Conservation (phyloP, 2,329 filamentous ascomycete genomes). For the Pseudogymnoascus sp. region DNA sequence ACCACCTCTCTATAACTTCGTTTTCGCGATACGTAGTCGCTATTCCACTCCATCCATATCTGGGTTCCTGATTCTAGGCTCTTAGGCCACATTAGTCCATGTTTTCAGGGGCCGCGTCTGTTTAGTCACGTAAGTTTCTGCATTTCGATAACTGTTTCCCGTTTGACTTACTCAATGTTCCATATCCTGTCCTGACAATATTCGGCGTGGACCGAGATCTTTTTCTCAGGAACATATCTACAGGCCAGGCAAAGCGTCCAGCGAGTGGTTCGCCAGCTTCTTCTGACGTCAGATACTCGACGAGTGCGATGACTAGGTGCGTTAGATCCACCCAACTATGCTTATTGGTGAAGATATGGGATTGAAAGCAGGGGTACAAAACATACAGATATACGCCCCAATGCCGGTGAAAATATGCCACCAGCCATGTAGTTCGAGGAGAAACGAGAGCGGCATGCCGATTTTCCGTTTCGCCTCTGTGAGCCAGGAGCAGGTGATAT, state of each 20-base stretch:
- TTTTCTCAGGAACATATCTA: constrained; percentile 10
- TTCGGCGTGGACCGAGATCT: background rate
- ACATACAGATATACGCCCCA: constrained; percentile 35
- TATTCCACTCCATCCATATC: background rate
- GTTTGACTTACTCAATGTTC: background rate
- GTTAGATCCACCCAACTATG: constrained; percentile 12
- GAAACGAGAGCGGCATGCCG: constrained; percentile 47
- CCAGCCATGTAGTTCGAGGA: constrained; percentile 55
- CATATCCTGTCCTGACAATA: background rate
- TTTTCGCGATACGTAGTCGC: background rate
- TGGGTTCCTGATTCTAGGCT: background rate
- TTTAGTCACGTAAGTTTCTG: background rate
- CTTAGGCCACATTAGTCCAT: background rate
- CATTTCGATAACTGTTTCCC: background rate
- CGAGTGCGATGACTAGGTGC: constrained; percentile 25
- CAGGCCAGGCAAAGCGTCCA: constrained; percentile 25
- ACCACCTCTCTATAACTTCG: background rate
- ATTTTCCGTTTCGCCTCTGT: constrained; percentile 36
- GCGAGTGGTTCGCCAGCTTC: constrained; percentile 24
- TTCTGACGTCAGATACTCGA: constrained; percentile 29
- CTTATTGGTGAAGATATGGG: background rate
- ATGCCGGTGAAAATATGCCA: constrained; percentile 55
- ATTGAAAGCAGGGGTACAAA: background rate
- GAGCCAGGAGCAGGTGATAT: constrained; percentile 42
- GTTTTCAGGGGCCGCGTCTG: background rate